Evolutionary conservation across 1,284 basidiomycete species (phyloP).

Genomic region (Leccinum huronense): DNA sequence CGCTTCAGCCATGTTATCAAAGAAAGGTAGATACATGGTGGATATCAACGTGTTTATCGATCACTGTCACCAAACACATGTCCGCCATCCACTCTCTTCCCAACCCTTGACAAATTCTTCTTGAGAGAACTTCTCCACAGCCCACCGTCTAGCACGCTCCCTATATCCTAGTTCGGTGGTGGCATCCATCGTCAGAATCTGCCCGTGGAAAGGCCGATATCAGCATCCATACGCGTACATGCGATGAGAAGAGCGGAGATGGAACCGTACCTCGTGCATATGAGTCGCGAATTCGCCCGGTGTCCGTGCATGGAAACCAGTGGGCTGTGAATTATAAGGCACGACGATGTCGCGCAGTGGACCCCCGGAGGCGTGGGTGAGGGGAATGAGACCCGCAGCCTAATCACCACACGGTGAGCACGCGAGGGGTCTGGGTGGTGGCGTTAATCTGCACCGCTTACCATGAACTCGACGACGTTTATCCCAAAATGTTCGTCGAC

Average conservation of each 20-base stretch:
- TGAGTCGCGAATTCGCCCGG: slow-evolving; percentile 69
- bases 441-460: slow-evolving; percentile 36
- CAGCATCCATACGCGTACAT: slow-evolving; percentile 6
- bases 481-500: slow-evolving; percentile 99
- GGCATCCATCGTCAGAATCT: slow-evolving; percentile 52
- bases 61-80: slow-evolving; percentile 17
- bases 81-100: slow-evolving; percentile 59
- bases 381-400: slow-evolving; percentile 92
- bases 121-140: slow-evolving; percentile 72
- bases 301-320: slow-evolving; percentile 82
- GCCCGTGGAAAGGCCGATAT: slow-evolving; percentile 11
- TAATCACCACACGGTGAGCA: slow-evolving; percentile 36
- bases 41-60: not conserved
- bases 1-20: not conserved
- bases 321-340: slow-evolving; percentile 51
- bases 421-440: not conserved
- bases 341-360: slow-evolving; percentile 91
- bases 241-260: slow-evolving; percentile 11
- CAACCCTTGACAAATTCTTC: slow-evolving; percentile 76
- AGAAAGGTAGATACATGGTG: not conserved
- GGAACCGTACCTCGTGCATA: slow-evolving; percentile 54
- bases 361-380: slow-evolving; percentile 92
- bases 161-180: slow-evolving; percentile 64
- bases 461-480: slow-evolving; percentile 98
- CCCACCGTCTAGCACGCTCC: slow-evolving; percentile 65